A percentile compares a stretch with the other conserved stretches of the same genome.
Conservation (phyloP, 2,329 filamentous ascomycete species). For the Nakataea oryzae region DNA sequence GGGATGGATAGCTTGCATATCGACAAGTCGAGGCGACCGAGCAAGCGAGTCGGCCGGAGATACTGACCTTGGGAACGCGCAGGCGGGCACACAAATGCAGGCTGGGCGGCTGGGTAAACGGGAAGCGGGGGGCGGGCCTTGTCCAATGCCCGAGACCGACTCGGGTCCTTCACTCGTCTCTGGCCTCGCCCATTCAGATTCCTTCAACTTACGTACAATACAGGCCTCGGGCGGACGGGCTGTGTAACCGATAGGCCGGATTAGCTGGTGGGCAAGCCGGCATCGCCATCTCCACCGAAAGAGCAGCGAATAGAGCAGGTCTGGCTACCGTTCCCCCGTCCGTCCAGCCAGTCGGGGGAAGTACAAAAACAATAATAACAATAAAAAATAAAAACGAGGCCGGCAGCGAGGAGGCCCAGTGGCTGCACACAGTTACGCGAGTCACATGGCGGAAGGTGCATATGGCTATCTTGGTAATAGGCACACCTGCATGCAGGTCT, state of each 20-base stretch:
- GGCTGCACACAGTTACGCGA: background rate
- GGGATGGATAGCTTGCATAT: background rate
- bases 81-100: background rate
- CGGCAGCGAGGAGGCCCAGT: background rate
- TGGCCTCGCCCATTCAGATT: background rate
- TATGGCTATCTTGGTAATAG: background rate
- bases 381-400: too few relatives aligned
- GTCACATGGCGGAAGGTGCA: background rate
- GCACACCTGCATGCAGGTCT: background rate
- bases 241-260: background rate
- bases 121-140: background rate
- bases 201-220: background rate
- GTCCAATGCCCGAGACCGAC: too few relatives aligned
- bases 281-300: background rate
- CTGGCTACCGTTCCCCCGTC: too few relatives aligned
- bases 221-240: background rate
- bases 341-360: too few relatives aligned
- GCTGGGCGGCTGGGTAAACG: background rate
- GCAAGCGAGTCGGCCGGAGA: background rate
- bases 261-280: background rate
- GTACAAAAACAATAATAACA: too few relatives aligned
- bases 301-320: background rate
- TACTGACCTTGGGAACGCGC: background rate
- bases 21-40: background rate
- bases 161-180: too few relatives aligned